phyloP scores from a whole-genome alignment of 2,329 filamentous ascomycete species.

The Cercospora beticola region DNA sequence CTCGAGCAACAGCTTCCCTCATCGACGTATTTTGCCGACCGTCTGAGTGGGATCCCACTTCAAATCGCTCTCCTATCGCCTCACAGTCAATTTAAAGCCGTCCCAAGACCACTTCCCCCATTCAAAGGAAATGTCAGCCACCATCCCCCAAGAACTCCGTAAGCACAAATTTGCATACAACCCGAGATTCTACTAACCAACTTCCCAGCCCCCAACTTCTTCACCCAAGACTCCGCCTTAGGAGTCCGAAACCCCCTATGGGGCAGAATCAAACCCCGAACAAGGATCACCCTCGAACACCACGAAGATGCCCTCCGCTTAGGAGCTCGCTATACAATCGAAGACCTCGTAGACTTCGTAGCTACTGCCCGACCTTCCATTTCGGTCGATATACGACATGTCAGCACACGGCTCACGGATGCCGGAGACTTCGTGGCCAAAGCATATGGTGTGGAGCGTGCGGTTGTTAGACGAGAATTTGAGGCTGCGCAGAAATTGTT shows the following conservation, averaged over 20 bases:
- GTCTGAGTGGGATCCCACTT: too few relatives aligned
- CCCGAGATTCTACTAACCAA: background rate
- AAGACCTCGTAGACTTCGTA: background rate
- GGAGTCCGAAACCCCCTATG: background rate
- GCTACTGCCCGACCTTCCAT: background rate
- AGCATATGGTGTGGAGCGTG: background rate
- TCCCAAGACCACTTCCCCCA: background rate
- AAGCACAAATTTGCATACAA: background rate
- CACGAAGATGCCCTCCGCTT: background rate
- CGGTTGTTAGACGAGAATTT: background rate
- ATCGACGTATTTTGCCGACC: background rate
- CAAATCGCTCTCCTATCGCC: background rate
- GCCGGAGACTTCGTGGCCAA: background rate
- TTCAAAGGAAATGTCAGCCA: background rate
- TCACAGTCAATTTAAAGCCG: background rate
- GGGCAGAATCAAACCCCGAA: background rate
- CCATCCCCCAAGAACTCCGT: background rate
- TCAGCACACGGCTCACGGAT: background rate
- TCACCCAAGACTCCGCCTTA: background rate
- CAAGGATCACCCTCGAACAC: background rate
- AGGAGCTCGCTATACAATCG: background rate
- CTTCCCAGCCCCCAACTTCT: background rate
- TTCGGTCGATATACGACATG: background rate
- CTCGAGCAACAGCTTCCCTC: background rate
- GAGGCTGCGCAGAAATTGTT: background rate